These are phyloP conservation scores for Trichoderma semiorbis DNA, from an alignment of 2,329 filamentous ascomycete species.

Conservation along the genomic window DNA sequence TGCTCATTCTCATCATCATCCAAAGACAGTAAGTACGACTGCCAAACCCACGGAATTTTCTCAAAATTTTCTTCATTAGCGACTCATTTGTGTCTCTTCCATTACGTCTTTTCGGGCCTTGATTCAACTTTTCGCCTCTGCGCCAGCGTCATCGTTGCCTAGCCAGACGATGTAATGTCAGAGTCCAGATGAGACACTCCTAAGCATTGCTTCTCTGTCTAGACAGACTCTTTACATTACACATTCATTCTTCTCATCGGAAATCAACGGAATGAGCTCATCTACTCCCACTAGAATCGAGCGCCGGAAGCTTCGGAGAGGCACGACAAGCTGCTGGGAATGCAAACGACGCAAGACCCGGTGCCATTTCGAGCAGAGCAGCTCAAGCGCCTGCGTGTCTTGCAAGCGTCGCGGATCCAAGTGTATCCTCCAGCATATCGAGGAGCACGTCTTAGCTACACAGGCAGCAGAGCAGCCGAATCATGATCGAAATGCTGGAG, in stretches of 20 bases:
- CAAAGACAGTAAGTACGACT: background rate
- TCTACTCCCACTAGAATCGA: background rate
- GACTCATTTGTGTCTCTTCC: background rate
- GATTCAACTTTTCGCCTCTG: background rate
- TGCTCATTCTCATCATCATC: background rate
- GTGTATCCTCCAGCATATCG: background rate
- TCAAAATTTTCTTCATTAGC: background rate
- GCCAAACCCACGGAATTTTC: background rate
- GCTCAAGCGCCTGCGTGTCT: background rate
- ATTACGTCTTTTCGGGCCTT: background rate
- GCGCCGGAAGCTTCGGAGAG: conserved; percentile 1
- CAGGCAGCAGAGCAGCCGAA: background rate
- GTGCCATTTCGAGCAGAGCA: background rate
- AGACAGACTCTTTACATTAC: too few species aligned
- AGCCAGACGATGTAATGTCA: background rate
- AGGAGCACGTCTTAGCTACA: background rate
- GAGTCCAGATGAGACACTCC: background rate
- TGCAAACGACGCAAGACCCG: conserved; percentile 1
- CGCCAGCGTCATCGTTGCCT: background rate
- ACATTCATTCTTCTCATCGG: background rate
- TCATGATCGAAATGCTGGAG: background rate
- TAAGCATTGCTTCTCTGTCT: background rate
- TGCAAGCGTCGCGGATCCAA: background rate
- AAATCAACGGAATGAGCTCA: background rate
- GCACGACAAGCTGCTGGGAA: conserved; percentile 11